Conservation (phyloP, 78 protist genomes). For the Chrysochromulina parva region DNA sequence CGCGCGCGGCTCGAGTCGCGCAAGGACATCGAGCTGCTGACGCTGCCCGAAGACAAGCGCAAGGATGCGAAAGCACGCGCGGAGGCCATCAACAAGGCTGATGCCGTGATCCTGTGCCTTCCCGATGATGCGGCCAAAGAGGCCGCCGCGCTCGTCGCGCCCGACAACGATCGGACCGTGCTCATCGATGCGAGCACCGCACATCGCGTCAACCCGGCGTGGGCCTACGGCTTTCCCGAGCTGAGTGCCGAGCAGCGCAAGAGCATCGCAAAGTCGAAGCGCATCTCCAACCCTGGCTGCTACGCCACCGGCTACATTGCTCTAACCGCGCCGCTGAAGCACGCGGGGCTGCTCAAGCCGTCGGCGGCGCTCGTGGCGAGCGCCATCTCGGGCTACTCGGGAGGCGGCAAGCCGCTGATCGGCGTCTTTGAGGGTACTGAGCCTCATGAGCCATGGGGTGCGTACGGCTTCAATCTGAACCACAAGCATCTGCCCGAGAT, state of each 20-base stretch:
- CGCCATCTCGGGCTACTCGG: constrained; percentile 14
- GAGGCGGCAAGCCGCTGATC: constrained; percentile 13
- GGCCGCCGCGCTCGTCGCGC: background rate
- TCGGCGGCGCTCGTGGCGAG: background rate
- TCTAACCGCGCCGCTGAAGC: background rate
- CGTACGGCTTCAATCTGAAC: background rate
- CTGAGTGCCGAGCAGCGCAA: background rate
- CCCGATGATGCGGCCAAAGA: background rate
- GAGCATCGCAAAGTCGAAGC: background rate
- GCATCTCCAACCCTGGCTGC: constrained; percentile 21
- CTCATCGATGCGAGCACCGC: constrained; percentile 19
- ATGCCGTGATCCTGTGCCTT: constrained; percentile 1
- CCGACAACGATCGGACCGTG: constrained; percentile 1
- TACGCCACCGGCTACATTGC: background rate
- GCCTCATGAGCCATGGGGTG: constrained; percentile 19
- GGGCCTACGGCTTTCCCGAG: constrained; percentile 4
- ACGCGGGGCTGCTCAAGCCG: background rate
- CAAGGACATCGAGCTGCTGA: background rate
- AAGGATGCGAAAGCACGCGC: background rate
- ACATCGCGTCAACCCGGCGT: background rate
- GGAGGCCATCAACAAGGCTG: constrained; percentile 3
- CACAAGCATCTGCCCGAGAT: constrained; percentile 22
- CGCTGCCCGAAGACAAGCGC: background rate
- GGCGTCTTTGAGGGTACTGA: background rate
- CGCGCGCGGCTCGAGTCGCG: background rate